These are phyloP conservation scores for Poa pratensis DNA, from an alignment of 176 grass and related monocot genomes.

Conservation along the genomic window DNA sequence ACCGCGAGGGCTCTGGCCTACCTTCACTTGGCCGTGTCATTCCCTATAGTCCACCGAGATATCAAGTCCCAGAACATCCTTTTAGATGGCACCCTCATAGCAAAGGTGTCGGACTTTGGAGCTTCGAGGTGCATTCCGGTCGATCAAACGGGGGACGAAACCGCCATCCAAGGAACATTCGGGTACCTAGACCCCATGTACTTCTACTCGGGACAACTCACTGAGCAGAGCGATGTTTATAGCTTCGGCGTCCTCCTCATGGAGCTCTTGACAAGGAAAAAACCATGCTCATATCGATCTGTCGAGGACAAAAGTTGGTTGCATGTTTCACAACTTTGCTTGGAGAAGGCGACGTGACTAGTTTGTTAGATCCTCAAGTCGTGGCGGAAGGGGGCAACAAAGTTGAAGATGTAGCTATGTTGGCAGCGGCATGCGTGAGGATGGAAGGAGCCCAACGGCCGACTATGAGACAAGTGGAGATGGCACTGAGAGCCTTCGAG, in stretches of 20 bases:
- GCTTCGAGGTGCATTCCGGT: conserved; percentile 58
- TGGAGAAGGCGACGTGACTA: background rate
- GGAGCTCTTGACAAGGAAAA: conserved; percentile 52
- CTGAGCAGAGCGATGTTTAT: conserved; percentile 53
- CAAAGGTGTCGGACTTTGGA: conserved; percentile 67
- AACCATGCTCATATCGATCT: conserved; percentile 38
- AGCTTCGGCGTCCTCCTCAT: conserved; percentile 64
- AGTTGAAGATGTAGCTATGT: conserved; percentile 17
- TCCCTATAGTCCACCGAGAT: conserved; percentile 36
- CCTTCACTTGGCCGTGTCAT: background rate
- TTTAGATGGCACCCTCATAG: conserved; percentile 17
- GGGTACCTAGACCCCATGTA: conserved; percentile 68
- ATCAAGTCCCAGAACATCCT: conserved; percentile 46
- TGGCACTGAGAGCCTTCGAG: background rate
- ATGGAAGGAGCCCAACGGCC: conserved; percentile 39
- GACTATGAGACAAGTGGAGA: conserved; percentile 39
- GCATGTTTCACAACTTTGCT: background rate
- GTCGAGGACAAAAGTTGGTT: background rate
- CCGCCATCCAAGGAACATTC: conserved; percentile 55
- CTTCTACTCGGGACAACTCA: conserved; percentile 49
- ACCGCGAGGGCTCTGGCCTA: conserved; percentile 20
- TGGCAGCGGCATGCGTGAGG: conserved; percentile 35
- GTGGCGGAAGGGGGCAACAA: conserved; percentile 16
- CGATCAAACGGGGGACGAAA: conserved; percentile 49
- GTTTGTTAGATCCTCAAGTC: background rate